Percentiles rank a stretch among this genome's conserved stretches.
Conservation (phyloP, 1,139 yeast species). For the Scheffersomyces titani region DNA sequence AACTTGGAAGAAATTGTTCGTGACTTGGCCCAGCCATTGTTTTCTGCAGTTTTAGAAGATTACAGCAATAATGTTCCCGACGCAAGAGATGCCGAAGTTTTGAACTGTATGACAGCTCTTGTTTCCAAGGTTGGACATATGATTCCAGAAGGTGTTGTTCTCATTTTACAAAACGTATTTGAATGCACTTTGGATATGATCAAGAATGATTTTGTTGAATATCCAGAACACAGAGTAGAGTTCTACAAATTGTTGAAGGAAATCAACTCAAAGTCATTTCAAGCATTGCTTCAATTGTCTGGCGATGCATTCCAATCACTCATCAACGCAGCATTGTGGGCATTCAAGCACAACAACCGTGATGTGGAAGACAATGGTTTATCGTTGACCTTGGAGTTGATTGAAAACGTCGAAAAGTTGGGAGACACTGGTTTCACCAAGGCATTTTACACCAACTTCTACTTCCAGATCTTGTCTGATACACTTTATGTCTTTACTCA, state of each 20-base stretch:
- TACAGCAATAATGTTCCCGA: slow-evolving; percentile 88
- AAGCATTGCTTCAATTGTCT: slow-evolving; percentile 83
- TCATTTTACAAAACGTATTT: slow-evolving; percentile 86
- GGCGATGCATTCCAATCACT: slow-evolving; percentile 91
- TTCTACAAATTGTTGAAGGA: slow-evolving; percentile 88
- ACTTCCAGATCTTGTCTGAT: slow-evolving; percentile 87
- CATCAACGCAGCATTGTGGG: slow-evolving; percentile 95
- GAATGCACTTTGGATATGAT: slow-evolving; percentile 96
- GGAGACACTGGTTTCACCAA: slow-evolving; percentile 78
- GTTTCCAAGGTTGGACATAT: slow-evolving; percentile 83
- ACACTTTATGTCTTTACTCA: slow-evolving; percentile 93
- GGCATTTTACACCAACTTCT: slow-evolving; percentile 86
- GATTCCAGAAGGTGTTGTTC: slow-evolving; percentile 88
- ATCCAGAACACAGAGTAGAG: slow-evolving; percentile 97
- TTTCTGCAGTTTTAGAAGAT: slow-evolving; percentile 86
- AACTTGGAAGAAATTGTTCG: slow-evolving; percentile 83
- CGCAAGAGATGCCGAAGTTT: slow-evolving; percentile 97
- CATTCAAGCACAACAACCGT: slow-evolving; percentile 93
- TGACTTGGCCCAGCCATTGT: slow-evolving; percentile 80
- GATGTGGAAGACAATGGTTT: slow-evolving; percentile 93
- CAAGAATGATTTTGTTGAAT: slow-evolving; percentile 90
- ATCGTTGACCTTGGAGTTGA: slow-evolving; percentile 75
- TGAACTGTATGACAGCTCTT: slow-evolving; percentile 90
- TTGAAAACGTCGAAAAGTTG: slow-evolving; percentile 78
- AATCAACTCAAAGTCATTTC: slow-evolving; percentile 81